A percentile compares a stretch with the other conserved stretches of the same genome.
These are phyloP conservation scores for Lachancea quebecensis DNA, from an alignment of 805 yeast genomes.

Conservation along the genomic window DNA sequence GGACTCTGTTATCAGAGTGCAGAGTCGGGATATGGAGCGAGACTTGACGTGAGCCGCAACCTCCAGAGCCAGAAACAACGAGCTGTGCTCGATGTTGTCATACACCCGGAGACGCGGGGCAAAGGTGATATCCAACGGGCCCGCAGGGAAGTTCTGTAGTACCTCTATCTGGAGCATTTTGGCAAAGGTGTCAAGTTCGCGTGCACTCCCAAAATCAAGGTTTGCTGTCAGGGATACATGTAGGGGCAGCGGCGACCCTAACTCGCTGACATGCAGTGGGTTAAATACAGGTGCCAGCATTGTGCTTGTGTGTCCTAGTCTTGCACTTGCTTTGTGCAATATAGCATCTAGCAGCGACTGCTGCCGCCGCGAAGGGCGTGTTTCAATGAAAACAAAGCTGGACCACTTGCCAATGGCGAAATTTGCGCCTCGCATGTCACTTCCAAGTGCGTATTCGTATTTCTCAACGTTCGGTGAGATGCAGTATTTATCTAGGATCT, in stretches of 20 bases:
- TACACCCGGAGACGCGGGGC: constrained; percentile 5
- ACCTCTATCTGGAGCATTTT: constrained; percentile 6
- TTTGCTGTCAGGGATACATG: constrained; percentile 24
- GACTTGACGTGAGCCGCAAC: not conserved
- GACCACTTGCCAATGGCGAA: constrained; percentile 3
- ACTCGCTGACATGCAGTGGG: constrained; percentile 19
- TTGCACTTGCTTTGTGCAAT: constrained; percentile 9
- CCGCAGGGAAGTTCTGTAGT: constrained; percentile 1
- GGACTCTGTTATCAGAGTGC: constrained; percentile 1
- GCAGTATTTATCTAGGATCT: constrained; percentile 20
- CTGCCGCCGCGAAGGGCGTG: constrained; percentile 18
- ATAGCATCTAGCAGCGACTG: constrained; percentile 11
- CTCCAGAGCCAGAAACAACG: constrained; percentile 7
- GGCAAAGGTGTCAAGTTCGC: constrained; percentile 12
- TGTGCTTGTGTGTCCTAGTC: not conserved
- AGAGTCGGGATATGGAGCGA: not conserved
- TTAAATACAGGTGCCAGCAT: constrained; percentile 8
- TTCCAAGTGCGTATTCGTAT: not conserved
- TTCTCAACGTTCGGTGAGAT: constrained; percentile 18
- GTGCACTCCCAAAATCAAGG: constrained; percentile 7
- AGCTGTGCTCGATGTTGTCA: constrained; percentile 3
- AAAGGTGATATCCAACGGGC: constrained; percentile 2
- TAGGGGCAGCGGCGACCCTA: constrained; percentile 25
- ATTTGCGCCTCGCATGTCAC: not conserved
- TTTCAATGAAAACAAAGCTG: constrained; percentile 22